Evolutionary conservation across 2,329 filamentous ascomycete species (phyloP).

Genomic region (Aspergillus arachidicola): DNA sequence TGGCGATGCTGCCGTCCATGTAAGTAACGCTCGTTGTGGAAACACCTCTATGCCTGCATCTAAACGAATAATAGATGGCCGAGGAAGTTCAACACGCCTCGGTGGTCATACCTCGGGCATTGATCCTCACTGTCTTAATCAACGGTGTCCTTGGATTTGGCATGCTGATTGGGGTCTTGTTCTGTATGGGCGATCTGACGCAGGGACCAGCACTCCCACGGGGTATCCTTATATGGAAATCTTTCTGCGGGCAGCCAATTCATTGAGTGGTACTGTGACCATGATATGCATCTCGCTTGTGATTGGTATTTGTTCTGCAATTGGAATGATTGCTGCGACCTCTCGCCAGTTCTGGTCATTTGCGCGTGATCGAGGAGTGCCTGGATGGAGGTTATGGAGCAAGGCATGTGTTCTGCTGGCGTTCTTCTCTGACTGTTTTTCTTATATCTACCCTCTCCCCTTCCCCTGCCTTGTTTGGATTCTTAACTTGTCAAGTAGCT

Average conservation of each 20-base stretch:
- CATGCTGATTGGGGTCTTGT: conserved; percentile 39
- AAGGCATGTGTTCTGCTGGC: too few relatives aligned
- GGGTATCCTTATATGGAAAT: conserved; percentile 42
- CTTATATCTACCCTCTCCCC: too few relatives aligned
- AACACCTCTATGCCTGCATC: too few relatives aligned
- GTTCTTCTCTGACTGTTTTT: too few relatives aligned
- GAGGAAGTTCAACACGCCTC: conserved; percentile 45
- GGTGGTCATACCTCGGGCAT: conserved; percentile 38
- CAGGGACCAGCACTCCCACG: conserved; percentile 34
- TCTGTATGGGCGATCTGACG: conserved; percentile 37
- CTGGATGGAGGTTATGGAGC: conserved; percentile 25
- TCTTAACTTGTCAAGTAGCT: too few relatives aligned
- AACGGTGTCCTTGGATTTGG: conserved; percentile 41
- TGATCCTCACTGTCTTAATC: conserved; percentile 37
- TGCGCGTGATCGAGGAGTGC: conserved; percentile 40
- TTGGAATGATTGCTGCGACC: conserved; percentile 36
- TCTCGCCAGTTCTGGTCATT: conserved; percentile 41
- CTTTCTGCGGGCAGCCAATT: conserved; percentile 51
- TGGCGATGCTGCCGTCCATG: conserved; percentile 25
- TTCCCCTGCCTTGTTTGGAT: too few relatives aligned
- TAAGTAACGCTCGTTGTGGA: conserved; percentile 14
- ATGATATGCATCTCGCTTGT: conserved; percentile 29
- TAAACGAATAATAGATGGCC: conserved; percentile 29
- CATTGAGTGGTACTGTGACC: conserved; percentile 33
- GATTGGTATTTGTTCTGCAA: conserved; percentile 31